phyloP scores from a whole-genome alignment of 176 grass and related monocot species.

The Saccharum spontaneum region DNA sequence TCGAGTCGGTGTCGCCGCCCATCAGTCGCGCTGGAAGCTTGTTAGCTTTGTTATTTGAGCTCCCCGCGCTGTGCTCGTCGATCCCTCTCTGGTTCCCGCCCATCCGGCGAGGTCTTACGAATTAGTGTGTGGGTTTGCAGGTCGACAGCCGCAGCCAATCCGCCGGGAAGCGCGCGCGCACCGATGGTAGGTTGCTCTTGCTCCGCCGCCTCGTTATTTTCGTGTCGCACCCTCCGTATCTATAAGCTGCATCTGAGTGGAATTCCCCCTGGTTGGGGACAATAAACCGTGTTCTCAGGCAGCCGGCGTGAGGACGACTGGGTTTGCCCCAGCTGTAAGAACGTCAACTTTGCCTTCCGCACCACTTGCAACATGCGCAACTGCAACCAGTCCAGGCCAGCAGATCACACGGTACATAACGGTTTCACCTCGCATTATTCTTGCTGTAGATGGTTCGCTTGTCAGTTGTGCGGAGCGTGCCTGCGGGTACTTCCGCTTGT shows the following conservation, averaged over 20 bases:
- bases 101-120: not conserved
- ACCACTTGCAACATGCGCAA: slow-evolving; percentile 94
- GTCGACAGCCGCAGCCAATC: slow-evolving; percentile 65
- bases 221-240: not conserved
- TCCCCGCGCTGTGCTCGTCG: not conserved
- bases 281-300: slow-evolving; percentile 22
- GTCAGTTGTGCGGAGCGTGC: not conserved
- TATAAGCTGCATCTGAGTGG: not conserved
- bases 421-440: not conserved
- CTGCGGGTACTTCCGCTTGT: not conserved
- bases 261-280: not conserved
- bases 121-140: slow-evolving; percentile 33
- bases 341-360: slow-evolving; percentile 89
- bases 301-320: slow-evolving; percentile 81
- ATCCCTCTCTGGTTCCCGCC: not conserved
- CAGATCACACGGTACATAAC: slow-evolving; percentile 50
- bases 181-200: slow-evolving; percentile 56
- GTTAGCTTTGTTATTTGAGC: not conserved
- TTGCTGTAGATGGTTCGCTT: not conserved
- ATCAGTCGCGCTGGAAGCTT: not conserved
- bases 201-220: not conserved
- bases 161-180: slow-evolving; percentile 84
- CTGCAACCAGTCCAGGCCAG: slow-evolving; percentile 73
- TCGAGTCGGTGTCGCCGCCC: not conserved
- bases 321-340: slow-evolving; percentile 79